These are phyloP conservation scores for Colletotrichum karsti DNA, from an alignment of 2,329 filamentous ascomycete species.

Conservation along the genomic window DNA sequence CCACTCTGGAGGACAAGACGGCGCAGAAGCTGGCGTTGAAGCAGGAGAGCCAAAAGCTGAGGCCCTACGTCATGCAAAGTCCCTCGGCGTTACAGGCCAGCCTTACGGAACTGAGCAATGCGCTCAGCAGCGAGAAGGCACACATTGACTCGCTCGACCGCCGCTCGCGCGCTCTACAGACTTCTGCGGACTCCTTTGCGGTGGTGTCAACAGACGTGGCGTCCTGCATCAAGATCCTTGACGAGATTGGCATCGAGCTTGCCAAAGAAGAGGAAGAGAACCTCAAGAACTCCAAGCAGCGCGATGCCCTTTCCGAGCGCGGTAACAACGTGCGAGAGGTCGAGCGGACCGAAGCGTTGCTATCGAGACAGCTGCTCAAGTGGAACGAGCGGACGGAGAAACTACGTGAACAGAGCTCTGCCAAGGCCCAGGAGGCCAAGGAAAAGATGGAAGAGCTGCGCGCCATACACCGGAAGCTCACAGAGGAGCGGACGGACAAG, in stretches of 20 bases:
- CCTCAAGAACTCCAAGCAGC: constrained; percentile 79
- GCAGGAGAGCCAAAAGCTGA: constrained; percentile 88
- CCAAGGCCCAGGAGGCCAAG: constrained; percentile 83
- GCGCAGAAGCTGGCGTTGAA: constrained; percentile 74
- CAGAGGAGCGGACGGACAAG: constrained; percentile 86
- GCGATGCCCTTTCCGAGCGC: constrained; percentile 86
- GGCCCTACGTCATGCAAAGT: constrained; percentile 91
- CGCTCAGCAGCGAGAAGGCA: constrained; percentile 78
- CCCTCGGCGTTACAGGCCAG: constrained; percentile 84
- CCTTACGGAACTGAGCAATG: constrained; percentile 82
- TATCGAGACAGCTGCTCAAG: constrained; percentile 84
- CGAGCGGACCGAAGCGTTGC: constrained; percentile 84
- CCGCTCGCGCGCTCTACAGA: constrained; percentile 88
- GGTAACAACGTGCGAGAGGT: constrained; percentile 92
- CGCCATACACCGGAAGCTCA: constrained; percentile 79
- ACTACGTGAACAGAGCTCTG: constrained; percentile 79
- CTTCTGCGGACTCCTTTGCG: constrained; percentile 87
- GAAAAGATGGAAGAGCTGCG: constrained; percentile 91
- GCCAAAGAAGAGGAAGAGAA: constrained; percentile 92
- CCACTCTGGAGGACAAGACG: constrained; percentile 75
- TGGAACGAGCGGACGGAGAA: constrained; percentile 89
- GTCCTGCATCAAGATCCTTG: constrained; percentile 86
- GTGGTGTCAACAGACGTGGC: constrained; percentile 87
- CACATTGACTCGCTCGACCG: constrained; percentile 90
- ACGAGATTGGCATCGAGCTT: constrained; percentile 86